Conservation (phyloP, 177 flowering plant species). For the Vitis hybrid region DNA sequence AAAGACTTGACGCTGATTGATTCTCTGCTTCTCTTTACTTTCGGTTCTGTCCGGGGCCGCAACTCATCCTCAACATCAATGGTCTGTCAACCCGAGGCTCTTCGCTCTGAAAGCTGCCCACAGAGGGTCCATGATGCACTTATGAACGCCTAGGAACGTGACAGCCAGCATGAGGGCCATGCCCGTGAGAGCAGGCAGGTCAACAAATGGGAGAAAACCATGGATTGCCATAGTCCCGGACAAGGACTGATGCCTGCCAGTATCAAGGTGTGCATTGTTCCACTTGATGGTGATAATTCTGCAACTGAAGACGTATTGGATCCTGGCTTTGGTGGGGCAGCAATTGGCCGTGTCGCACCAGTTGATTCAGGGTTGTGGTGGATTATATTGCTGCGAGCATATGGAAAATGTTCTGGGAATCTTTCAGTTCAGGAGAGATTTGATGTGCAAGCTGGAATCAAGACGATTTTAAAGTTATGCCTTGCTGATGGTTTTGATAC, state of each 20-base stretch:
- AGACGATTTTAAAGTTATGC: conserved; percentile 65
- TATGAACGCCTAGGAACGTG: no score
- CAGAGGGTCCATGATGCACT: no score
- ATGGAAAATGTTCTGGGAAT: conserved; percentile 86
- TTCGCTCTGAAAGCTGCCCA: no score
- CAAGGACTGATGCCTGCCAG: conserved; percentile 95
- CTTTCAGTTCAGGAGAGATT: conserved; percentile 62
- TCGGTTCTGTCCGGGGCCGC: no score
- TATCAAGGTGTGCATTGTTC: conserved; percentile 78
- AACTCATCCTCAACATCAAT: no score
- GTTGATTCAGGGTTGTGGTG: conserved; percentile 91
- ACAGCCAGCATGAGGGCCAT: no score
- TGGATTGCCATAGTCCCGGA: conserved; percentile 93
- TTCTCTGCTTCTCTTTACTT: no score
- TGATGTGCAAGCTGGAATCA: conserved; percentile 72
- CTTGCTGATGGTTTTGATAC: conserved; percentile 77
- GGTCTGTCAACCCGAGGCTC: no score
- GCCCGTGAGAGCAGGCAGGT: no score
- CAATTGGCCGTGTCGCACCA: conserved; percentile 92
- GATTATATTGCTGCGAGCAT: conserved; percentile 82
- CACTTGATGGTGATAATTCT: conserved; percentile 81
- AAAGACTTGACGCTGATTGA: no score
- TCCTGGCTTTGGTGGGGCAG: conserved; percentile 94
- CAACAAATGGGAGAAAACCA: conserved; percentile 74
- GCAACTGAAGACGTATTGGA: conserved; percentile 81